Percentiles rank a stretch among this genome's conserved stretches.
Conservation (phyloP, 139 green algal species). For the Auxenochlorella pyrenoidosa region DNA sequence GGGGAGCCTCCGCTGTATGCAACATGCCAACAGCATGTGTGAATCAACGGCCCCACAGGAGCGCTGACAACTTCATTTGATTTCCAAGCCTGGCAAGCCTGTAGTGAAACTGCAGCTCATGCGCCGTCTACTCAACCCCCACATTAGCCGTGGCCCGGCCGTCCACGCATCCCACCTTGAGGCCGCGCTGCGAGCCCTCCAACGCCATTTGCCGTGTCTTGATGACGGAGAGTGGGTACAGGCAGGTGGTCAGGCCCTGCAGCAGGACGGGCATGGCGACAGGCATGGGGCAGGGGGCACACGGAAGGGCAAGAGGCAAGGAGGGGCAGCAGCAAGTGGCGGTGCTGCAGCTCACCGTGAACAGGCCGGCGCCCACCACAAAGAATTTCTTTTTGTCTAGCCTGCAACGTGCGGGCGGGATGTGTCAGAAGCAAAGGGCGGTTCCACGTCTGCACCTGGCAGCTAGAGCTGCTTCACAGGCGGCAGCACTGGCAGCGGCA, state of each 20-base stretch:
- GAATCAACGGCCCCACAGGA: too few relatives aligned
- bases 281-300: background rate
- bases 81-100: too few relatives aligned
- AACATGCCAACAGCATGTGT: too few relatives aligned
- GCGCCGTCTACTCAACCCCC: too few relatives aligned
- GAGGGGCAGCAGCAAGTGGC: background rate
- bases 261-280: background rate
- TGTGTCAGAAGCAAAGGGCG: background rate
- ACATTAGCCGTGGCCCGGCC: too few relatives aligned
- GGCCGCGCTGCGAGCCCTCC: slow-evolving; percentile 55
- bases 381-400: slow-evolving; percentile 96
- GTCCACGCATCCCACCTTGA: too few relatives aligned
- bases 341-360: background rate
- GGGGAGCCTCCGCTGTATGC: too few relatives aligned
- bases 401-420: slow-evolving; percentile 41
- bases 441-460: background rate
- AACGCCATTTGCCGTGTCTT: slow-evolving; percentile 93
- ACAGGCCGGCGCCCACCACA: slow-evolving; percentile 59
- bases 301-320: background rate
- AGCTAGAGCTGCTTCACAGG: background rate
- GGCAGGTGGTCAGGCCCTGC: slow-evolving; percentile 77
- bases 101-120: too few relatives aligned
- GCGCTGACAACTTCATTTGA: too few relatives aligned
- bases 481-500: background rate
- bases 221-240: slow-evolving; percentile 94